Conservation (phyloP, 169 alveolate genomes). For the Plasmodium malariae region DNA sequence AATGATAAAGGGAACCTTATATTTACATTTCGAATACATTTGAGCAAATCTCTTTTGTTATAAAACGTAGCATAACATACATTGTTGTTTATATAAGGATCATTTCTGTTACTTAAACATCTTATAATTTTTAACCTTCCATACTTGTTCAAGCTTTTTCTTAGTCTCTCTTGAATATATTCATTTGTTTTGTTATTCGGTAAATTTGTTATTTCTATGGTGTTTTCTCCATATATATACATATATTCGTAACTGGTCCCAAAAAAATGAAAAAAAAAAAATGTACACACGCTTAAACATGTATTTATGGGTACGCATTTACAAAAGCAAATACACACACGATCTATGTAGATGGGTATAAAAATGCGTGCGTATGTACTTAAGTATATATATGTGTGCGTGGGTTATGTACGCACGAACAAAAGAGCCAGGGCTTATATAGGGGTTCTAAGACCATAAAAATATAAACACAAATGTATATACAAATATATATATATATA, state of each 20-base stretch:
- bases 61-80: conserved; percentile 87
- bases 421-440: not conserved
- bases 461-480: not conserved
- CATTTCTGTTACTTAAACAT: conserved; percentile 89
- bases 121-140: conserved; percentile 88
- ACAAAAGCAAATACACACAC: too few relatives aligned
- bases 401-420: not conserved
- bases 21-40: conserved; percentile 80
- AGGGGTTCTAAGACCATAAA: not conserved
- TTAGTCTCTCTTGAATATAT: conserved; percentile 90
- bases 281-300: not conserved
- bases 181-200: conserved; percentile 92
- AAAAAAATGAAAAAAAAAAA: not conserved
- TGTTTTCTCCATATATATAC: conserved; percentile 86
- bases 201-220: conserved; percentile 84
- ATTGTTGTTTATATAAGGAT: conserved; percentile 91
- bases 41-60: conserved; percentile 78
- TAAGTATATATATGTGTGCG: too few relatives aligned
- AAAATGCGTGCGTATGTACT: too few relatives aligned
- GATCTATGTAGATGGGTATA: too few relatives aligned
- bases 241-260: conserved; percentile 83
- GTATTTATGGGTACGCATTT: too few relatives aligned
- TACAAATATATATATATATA: not conserved
- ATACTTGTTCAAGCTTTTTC: conserved; percentile 87
- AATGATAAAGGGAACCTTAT: conserved; percentile 85